Evolutionary conservation across 306 rosid genomes (phyloP), one percentile per base, ranked within the genome.

Genomic region (Vigna hirtella): DNA sequence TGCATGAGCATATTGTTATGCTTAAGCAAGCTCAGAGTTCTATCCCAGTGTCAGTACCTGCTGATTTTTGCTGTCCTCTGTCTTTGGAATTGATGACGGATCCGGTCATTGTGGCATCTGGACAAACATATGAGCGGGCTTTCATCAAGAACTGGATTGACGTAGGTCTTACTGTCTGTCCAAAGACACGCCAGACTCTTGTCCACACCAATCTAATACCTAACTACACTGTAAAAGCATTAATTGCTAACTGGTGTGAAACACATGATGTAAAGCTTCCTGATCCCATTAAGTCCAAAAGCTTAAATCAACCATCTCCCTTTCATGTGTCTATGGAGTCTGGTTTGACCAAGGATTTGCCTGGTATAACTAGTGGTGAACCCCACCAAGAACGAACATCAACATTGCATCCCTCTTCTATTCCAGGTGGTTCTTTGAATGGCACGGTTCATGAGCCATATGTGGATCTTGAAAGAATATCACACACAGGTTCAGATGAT

Each of bases 51-150:
- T 81, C 82, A 24, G 83, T 89, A 62, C 91, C 91, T 72, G 58
- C 89, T 72, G 98, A 91, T 82, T 93, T 93, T 82, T 91, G 97
- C 69, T 93, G 98, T 79, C 98, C 98, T 77, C 93, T 93, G 74
- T 91, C 98, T 63, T 85, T 93, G 43, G 93, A 89, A 82, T 84
- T 93, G 84, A 93, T 91, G 98, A 93, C 89, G 15, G 98, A 93
- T 87, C 98, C 97, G 9, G 93, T 93, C 36, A 93, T 93, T 78
- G 97, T 93, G 80, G 89, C 95, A 30, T 89, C 98, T 1, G 97
- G 98, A 58, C 97, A 93, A 89, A 93, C 97, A 52, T 93, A 93
- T 80, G 98, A 93, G 87, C 85, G 91, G 52, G 77, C 72, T 70
- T 89, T 87, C 83, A 93, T 93, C 53, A 89, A 88, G 83, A 86